Evolutionary conservation across 805 yeast genomes (phyloP).

Genomic region (Metschnikowia reukaufii): DNA sequence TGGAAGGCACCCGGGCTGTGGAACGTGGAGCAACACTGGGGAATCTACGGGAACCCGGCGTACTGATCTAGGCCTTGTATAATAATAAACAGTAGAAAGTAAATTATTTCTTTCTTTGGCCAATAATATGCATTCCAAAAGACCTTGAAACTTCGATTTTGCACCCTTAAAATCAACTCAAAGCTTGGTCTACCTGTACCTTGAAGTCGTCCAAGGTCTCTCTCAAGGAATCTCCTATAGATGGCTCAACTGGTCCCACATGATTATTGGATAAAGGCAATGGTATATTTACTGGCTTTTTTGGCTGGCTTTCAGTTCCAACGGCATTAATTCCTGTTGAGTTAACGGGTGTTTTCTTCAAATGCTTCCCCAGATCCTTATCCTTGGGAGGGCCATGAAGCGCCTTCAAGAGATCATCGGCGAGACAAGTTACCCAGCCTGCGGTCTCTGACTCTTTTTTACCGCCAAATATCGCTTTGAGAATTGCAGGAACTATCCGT

Average conservation of each 20-base stretch:
- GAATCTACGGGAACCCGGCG: constrained; percentile 46
- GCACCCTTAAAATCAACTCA: too few relatives aligned
- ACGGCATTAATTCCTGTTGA: background rate
- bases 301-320: background rate
- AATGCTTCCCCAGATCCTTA: background rate
- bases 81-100: constrained; percentile 3
- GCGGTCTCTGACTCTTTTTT: background rate
- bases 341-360: background rate
- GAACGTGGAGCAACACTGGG: constrained; percentile 65
- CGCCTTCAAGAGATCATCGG: constrained; percentile 7
- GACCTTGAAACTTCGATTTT: too few relatives aligned
- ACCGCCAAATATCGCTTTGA: constrained; percentile 1
- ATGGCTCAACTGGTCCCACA: constrained; percentile 1
- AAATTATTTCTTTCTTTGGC: too few relatives aligned
- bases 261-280: background rate
- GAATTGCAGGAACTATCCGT: constrained; percentile 2
- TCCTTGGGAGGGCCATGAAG: background rate
- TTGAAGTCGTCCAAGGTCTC: constrained; percentile 7
- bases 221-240: constrained; percentile 7
- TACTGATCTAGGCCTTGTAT: constrained; percentile 1
- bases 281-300: background rate
- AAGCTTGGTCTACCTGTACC: constrained; percentile 4
- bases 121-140: too few relatives aligned
- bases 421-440: constrained; percentile 1
- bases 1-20: constrained; percentile 61